Evolutionary conservation across 352 stramenopile genomes (phyloP).

Genomic region (Plasmopara muralis): DNA sequence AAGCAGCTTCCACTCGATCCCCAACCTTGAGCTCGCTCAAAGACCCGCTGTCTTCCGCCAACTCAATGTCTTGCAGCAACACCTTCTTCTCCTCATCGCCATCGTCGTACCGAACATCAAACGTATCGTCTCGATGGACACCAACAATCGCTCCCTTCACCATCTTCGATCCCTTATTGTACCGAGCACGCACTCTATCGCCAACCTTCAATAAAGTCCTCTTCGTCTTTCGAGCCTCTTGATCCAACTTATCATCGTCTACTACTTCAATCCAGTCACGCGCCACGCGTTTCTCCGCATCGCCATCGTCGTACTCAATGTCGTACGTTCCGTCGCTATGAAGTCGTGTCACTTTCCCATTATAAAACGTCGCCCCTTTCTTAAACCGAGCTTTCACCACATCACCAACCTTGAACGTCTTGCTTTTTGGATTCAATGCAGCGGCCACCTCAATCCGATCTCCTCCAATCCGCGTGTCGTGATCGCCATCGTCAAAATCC

Average conservation of each 20-base stretch:
- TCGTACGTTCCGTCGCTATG: conserved; percentile 57
- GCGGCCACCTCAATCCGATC: conserved; percentile 24
- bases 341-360: conserved; percentile 33
- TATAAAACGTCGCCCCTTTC: conserved; percentile 30
- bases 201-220: conserved; percentile 21
- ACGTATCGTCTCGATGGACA: conserved; percentile 44
- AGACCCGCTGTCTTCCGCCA: conserved; percentile 3
- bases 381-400: conserved; percentile 38
- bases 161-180: conserved; percentile 34
- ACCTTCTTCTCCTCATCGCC: conserved; percentile 38
- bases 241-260: conserved; percentile 4
- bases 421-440: conserved; percentile 15
- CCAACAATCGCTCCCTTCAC: conserved; percentile 29
- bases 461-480: conserved; percentile 25
- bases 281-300: conserved; percentile 31
- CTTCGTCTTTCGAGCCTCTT: neutral
- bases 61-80: conserved; percentile 29
- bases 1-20: conserved; percentile 28
- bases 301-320: conserved; percentile 59
- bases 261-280: conserved; percentile 21
- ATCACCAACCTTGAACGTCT: conserved; percentile 25
- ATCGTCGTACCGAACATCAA: conserved; percentile 57
- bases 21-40: conserved; percentile 16
- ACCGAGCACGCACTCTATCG: conserved; percentile 36
- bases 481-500: conserved; percentile 34